Evolutionary conservation across 2,329 filamentous ascomycete species (phyloP).

Genomic region (Arthrinium phaeospermum): DNA sequence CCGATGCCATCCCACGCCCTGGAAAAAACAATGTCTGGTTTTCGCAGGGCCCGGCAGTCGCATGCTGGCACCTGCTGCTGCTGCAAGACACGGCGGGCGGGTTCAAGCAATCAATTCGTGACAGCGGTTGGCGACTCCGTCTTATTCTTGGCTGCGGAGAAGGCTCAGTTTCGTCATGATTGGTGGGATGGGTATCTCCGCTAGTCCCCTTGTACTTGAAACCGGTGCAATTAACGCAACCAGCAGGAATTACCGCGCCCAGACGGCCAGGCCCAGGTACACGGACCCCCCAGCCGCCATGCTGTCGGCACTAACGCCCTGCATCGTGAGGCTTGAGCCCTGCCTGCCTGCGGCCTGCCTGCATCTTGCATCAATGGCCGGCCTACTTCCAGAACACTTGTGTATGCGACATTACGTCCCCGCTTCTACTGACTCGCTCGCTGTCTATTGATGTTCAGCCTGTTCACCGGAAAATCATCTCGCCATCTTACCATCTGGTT

Average conservation of each 20-base stretch:
- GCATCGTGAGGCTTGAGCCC: neutral
- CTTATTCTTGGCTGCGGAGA: neutral
- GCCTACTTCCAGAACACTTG: neutral
- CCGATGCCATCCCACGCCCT: neutral
- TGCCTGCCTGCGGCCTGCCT: neutral
- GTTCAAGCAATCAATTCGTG: neutral
- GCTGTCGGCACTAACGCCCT: neutral
- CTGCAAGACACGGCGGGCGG: neutral
- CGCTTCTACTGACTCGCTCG: neutral
- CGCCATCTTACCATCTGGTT: too few species aligned
- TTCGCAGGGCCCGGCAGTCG: neutral
- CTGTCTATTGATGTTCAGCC: neutral
- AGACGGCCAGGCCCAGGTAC: neutral
- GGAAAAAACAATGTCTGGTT: neutral
- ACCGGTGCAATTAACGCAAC: neutral
- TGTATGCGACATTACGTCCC: neutral
- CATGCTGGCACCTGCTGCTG: too few species aligned
- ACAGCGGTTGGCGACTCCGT: neutral
- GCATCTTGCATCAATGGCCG: neutral
- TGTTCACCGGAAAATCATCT: neutral
- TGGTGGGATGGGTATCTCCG: slow-evolving; percentile 14
- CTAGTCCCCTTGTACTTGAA: neutral
- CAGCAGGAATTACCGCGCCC: neutral
- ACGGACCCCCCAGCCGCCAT: neutral
- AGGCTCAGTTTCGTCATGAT: neutral